Evolutionary conservation across 2,329 filamentous ascomycete species (phyloP), one percentile per base, ranked within the genome.

Genomic region (Trematosphaeria pertusa): DNA sequence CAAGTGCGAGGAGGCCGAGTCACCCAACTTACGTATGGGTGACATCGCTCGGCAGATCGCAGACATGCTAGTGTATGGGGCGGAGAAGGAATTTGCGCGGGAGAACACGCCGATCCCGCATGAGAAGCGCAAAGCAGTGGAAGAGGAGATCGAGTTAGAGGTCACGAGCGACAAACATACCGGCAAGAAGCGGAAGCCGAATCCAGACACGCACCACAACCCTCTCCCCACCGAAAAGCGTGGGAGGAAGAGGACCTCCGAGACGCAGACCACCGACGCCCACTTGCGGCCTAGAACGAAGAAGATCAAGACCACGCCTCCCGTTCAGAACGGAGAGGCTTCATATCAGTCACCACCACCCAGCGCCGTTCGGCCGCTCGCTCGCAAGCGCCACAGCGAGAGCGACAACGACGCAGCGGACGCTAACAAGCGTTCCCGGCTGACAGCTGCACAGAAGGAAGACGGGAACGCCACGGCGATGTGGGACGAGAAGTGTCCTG

Each of bases 61-160:
- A 12, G 30, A 43, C 11, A 12, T 21, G 5, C 9, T 42, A 1
- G 37, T 32, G 22, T 31, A 35, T 15, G 48, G 33, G 28, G 39
- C 35, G 9, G 24, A 26, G 21, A 44, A 18, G 37, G 33, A 41
- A 24, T 35, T 26, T 14, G 31, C 31, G 5, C 31, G 19, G 3
- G 19, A 24, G 8, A 34, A 26, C 19, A n/a, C 38, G 15, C 7
- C n/a, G 11, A 26, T 4, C 14, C 20, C 19, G 18, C 35, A 8
- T n/a, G n/a, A n/a, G n/a, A 37, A 37, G 35, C 19, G 35, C 5
- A 31, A n/a, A n/a, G n/a, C n/a, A n/a, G n/a, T n/a, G n/a, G n/a
- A n/a, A n/a, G n/a, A n/a, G n/a, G n/a, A n/a, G n/a, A n/a, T n/a
- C n/a, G n/a, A n/a, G n/a, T n/a, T n/a, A n/a, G n/a, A n/a, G n/a